Conservation (phyloP, 768 basidiomycete species). For the Pulveroboletus sp. region DNA sequence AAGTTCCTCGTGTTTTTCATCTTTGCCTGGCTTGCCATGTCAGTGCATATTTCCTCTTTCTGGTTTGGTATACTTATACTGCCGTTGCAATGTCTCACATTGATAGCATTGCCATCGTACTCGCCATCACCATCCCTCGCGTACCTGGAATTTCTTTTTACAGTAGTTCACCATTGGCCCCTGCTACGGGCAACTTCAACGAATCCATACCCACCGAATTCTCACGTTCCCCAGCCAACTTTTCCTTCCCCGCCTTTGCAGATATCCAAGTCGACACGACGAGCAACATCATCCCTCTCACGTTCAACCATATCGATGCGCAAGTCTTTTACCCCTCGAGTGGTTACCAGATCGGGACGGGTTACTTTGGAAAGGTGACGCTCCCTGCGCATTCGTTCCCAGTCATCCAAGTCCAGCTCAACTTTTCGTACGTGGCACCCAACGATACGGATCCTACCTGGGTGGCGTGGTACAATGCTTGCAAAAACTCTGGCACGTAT, state of each 20-base stretch:
- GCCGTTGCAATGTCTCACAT: not conserved
- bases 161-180: conserved; percentile 49
- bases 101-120: conserved; percentile 58
- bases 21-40: conserved; percentile 59
- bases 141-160: conserved; percentile 73
- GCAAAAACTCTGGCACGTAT: conserved; percentile 57
- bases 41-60: conserved; percentile 25
- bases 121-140: conserved; percentile 82
- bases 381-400: conserved; percentile 67
- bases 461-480: conserved; percentile 75
- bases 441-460: conserved; percentile 86
- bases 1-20: conserved; percentile 67
- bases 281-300: conserved; percentile 74
- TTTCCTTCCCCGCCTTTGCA: conserved; percentile 79
- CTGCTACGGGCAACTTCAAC: conserved; percentile 60
- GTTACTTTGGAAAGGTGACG: conserved; percentile 55
- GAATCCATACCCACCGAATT: conserved; percentile 59
- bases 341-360: conserved; percentile 60
- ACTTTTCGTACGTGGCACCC: conserved; percentile 77
- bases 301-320: conserved; percentile 65
- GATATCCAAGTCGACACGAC: conserved; percentile 75
- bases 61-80: conserved; percentile 4
- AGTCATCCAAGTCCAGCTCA: conserved; percentile 70
- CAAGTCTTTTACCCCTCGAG: conserved; percentile 70
- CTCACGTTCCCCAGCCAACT: conserved; percentile 80